A percentile compares a stretch with the other conserved stretches of the same genome.
Evolutionary conservation across 2,329 filamentous ascomycete genomes (phyloP).

Genomic region (Grosmannia serpens): DNA sequence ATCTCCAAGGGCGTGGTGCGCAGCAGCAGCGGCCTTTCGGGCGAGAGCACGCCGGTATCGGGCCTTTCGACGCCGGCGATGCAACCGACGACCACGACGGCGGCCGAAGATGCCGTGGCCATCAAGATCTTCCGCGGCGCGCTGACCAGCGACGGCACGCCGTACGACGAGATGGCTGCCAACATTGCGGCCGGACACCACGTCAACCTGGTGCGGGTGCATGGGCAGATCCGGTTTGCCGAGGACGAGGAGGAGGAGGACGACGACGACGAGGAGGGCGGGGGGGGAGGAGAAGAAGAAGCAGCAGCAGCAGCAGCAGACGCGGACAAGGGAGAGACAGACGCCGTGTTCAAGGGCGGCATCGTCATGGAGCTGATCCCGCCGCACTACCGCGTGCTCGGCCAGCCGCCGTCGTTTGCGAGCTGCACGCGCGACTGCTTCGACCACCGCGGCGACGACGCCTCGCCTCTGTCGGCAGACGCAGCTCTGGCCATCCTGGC

Average conservation of each 20-base stretch:
- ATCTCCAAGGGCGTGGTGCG: slow-evolving; percentile 27
- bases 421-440: slow-evolving; percentile 35
- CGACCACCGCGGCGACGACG: slow-evolving; percentile 19
- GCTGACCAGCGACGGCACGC: slow-evolving; percentile 34
- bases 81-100: slow-evolving; percentile 1
- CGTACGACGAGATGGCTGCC: slow-evolving; percentile 36
- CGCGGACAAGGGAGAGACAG: neutral
- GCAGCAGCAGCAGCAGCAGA: slow-evolving; percentile 19
- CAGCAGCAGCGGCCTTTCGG: neutral
- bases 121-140: slow-evolving; percentile 37
- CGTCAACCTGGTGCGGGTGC: slow-evolving; percentile 31
- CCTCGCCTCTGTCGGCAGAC: slow-evolving; percentile 4
- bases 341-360: slow-evolving; percentile 20
- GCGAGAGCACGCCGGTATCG: slow-evolving; percentile 4
- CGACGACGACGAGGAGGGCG: slow-evolving; percentile 18
- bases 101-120: slow-evolving; percentile 24
- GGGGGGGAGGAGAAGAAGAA: slow-evolving; percentile 17
- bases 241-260: slow-evolving; percentile 1
- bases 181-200: slow-evolving; percentile 33
- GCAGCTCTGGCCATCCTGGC: slow-evolving; percentile 25
- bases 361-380: slow-evolving; percentile 37
- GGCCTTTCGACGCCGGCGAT: neutral
- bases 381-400: slow-evolving; percentile 28
- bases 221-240: slow-evolving; percentile 26
- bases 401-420: slow-evolving; percentile 30